phyloP scores from a whole-genome alignment of 495 filamentous ascomycete species.

The Neurospora sp. region DNA sequence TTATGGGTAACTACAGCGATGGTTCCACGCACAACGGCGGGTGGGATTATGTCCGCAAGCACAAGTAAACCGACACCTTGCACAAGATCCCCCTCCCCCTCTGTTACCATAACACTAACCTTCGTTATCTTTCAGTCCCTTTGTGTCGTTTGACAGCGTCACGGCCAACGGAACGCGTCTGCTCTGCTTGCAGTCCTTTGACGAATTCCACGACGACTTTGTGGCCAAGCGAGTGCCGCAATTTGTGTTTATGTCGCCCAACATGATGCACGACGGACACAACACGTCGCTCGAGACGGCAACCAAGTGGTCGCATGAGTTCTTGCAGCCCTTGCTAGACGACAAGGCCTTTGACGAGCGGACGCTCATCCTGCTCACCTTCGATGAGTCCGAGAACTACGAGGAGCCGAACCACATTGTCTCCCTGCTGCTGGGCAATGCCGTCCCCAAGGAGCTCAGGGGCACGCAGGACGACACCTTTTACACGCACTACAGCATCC shows the following conservation, averaged over 20 bases:
- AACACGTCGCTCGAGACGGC: slow-evolving; percentile 53
- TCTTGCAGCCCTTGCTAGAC: slow-evolving; percentile 47
- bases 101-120: not conserved
- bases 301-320: slow-evolving; percentile 46
- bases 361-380: slow-evolving; percentile 59
- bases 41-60: slow-evolving; percentile 62
- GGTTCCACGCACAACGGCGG: slow-evolving; percentile 33
- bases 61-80: slow-evolving; percentile 37
- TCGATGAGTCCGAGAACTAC: slow-evolving; percentile 55
- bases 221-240: slow-evolving; percentile 50
- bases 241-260: slow-evolving; percentile 58
- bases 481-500: slow-evolving; percentile 62
- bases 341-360: slow-evolving; percentile 49
- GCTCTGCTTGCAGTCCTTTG: slow-evolving; percentile 50
- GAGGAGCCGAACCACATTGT: slow-evolving; percentile 47
- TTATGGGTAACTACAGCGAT: slow-evolving; percentile 47
- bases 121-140: slow-evolving; percentile 25
- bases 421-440: slow-evolving; percentile 53
- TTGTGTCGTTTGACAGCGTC: slow-evolving; percentile 40
- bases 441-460: slow-evolving; percentile 44
- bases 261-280: slow-evolving; percentile 65
- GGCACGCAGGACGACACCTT: slow-evolving; percentile 55
- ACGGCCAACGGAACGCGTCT: slow-evolving; percentile 44
- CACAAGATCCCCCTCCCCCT: not conserved
- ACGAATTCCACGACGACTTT: slow-evolving; percentile 45